These are phyloP conservation scores for Pythium aristosporum DNA, from an alignment of 352 stramenopile species.

Conservation along the genomic window DNA sequence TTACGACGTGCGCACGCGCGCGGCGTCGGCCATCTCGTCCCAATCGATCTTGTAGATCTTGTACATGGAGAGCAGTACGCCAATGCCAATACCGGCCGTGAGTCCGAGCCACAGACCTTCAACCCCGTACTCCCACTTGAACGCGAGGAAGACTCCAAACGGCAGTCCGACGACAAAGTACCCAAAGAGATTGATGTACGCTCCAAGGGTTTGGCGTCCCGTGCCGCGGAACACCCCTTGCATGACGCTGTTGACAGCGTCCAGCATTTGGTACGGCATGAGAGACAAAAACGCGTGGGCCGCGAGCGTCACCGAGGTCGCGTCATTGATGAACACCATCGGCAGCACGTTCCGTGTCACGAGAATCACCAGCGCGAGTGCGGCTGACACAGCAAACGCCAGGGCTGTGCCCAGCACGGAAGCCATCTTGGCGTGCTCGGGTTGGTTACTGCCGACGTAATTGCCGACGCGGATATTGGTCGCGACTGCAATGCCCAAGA, in stretches of 20 bases:
- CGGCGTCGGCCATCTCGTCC: slow-evolving; percentile 55
- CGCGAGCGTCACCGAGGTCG: slow-evolving; percentile 37
- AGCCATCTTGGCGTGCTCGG: slow-evolving; percentile 40
- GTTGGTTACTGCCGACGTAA: slow-evolving; percentile 16
- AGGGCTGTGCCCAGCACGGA: slow-evolving; percentile 40
- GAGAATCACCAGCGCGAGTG: slow-evolving; percentile 27
- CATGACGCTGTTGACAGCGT: slow-evolving; percentile 48
- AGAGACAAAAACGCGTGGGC: slow-evolving; percentile 42
- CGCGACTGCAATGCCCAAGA: slow-evolving; percentile 29
- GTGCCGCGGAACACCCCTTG: slow-evolving; percentile 70
- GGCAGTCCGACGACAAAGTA: slow-evolving; percentile 82
- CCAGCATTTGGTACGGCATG: slow-evolving; percentile 46
- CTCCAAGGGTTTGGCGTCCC: slow-evolving; percentile 59
- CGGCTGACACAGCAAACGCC: slow-evolving; percentile 38
- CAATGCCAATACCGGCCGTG: slow-evolving; percentile 54
- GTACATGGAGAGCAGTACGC: slow-evolving; percentile 51
- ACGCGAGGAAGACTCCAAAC: slow-evolving; percentile 52
- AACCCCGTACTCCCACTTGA: slow-evolving; percentile 54
- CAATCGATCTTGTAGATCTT: slow-evolving; percentile 64
- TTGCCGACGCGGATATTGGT: slow-evolving; percentile 22
- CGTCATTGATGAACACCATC: slow-evolving; percentile 46
- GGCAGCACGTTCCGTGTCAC: slow-evolving; percentile 29
- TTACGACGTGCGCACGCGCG: slow-evolving; percentile 45
- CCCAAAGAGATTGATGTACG: slow-evolving; percentile 61
- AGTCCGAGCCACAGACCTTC: slow-evolving; percentile 76